Base-by-base conservation (phyloP, 352 stramenopile species). In the Pythium apleroticum region DNA sequence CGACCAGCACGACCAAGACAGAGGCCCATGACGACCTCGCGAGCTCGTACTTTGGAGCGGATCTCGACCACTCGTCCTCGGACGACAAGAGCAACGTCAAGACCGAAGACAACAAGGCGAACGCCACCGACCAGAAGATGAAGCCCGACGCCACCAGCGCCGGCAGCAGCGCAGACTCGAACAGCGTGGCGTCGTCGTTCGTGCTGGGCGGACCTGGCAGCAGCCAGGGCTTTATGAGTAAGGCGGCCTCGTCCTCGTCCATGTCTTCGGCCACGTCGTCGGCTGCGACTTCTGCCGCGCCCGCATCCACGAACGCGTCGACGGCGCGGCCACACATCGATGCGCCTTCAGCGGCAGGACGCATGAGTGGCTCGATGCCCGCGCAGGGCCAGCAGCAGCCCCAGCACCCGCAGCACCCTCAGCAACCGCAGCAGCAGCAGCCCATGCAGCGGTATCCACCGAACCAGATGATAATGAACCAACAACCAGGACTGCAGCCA, bases 401-500 rank as follows among this genome's bases (percentile, higher is more conserved):
- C 1, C 68, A 71, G 25, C 46, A 49, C 8, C 63, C 69, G 37
- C 72, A 81, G 41, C 74, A 75, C 46, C 55, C 43, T 20, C 59
- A 62, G 25, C 76, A 81, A 20, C 5, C 31, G 30, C 43, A 50
- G n/a, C 43, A 50, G 11, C 61, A 84, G 65, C 75, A 88, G 52
- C 53, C 53, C 14, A 30, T 81, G 52, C 76, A 80, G 54, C 68
- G 81, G 59, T 90, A 90, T 71, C 65, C 68, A 30, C 62, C 78
- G 14, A 87, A 82, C 39, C 78, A 86, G 55, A 90, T 90, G 81
- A 90, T 92, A 76, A 81, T 88, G 72, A 86, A 78, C 39, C 79
- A 84, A 41, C 66, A 64, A 37, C 74, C 73, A 28, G 75, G 73
- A 35, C 75, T 80, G 46, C 69, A 71, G 14, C 68, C 65, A 24